Evolutionary conservation across 2,329 filamentous ascomycete genomes (phyloP).

Genomic region (Nemania diffusa): DNA sequence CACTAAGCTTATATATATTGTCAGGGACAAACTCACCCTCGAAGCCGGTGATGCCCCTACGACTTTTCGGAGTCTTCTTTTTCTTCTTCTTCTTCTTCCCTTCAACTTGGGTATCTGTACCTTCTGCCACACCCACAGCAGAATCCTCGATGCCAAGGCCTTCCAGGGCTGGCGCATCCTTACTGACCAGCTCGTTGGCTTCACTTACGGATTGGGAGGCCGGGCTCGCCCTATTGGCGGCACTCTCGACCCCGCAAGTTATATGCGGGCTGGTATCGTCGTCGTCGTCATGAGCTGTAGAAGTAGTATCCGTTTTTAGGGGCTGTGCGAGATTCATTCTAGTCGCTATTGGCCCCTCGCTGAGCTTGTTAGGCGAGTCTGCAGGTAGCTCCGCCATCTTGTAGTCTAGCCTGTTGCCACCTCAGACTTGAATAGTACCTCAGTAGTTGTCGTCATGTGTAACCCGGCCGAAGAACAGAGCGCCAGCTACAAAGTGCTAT

Average conservation of each 20-base stretch:
- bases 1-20: background rate
- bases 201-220: conserved; percentile 3
- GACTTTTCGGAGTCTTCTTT: conserved; percentile 41
- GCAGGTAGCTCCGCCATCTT: conserved; percentile 28
- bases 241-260: conserved; percentile 6
- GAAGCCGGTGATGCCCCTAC: conserved; percentile 70
- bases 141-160: background rate
- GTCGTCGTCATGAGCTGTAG: background rate
- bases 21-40: conserved; percentile 62
- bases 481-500: conserved; percentile 2
- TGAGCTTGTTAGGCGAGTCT: conserved; percentile 1
- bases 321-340: conserved; percentile 16
- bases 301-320: background rate
- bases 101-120: background rate
- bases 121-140: background rate
- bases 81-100: conserved; percentile 26
- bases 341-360: conserved; percentile 20
- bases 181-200: background rate
- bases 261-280: background rate
- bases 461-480: background rate
- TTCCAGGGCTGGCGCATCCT: background rate
- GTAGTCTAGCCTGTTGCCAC: conserved; percentile 4
- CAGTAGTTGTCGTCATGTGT: conserved; percentile 1
- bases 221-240: background rate
- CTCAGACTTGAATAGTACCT: background rate